Conservation (phyloP, 2,329 filamentous ascomycete species). For the Myriosclerotinia curreyana region DNA sequence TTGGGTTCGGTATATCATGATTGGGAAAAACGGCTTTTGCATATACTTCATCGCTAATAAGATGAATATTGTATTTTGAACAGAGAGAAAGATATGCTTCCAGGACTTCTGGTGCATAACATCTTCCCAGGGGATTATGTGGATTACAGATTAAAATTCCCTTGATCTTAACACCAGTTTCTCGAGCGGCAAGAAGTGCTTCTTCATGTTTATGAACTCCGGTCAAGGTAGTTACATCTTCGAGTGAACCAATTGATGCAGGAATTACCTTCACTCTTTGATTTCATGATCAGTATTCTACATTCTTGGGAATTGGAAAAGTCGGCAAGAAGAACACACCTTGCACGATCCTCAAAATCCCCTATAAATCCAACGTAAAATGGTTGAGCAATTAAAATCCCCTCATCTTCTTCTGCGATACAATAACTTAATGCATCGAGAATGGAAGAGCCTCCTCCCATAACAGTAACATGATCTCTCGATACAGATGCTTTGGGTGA, state of each 20-base stretch:
- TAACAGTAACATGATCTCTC: conserved; percentile 41
- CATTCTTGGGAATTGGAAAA: neutral
- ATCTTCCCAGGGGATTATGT: conserved; percentile 36
- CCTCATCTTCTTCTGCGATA: conserved; percentile 45
- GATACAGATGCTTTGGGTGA: conserved; percentile 39
- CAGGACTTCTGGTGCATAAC: conserved; percentile 30
- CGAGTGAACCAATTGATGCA: conserved; percentile 13
- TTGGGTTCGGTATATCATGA: conserved; percentile 36
- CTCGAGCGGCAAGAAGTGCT: conserved; percentile 39
- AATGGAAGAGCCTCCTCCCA: conserved; percentile 42
- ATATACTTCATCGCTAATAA: conserved; percentile 51
- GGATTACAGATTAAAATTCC: conserved; percentile 44
- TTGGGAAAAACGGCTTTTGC: conserved; percentile 46
- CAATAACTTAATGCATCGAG: conserved; percentile 42
- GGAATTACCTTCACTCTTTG: conserved; percentile 7
- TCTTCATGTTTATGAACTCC: conserved; percentile 41
- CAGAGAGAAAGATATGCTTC: conserved; percentile 42
- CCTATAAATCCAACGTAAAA: conserved; percentile 48
- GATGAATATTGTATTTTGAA: conserved; percentile 44
- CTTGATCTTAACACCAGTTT: conserved; percentile 34
- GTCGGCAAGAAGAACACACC: neutral
- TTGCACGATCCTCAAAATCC: conserved; percentile 42
- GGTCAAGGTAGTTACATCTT: conserved; percentile 41
- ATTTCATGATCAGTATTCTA: neutral
- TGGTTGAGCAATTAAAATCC: conserved; percentile 46